Evolutionary conservation across 129 eudicot genomes (phyloP).

Genomic region (Flaveria ramosissima): DNA sequence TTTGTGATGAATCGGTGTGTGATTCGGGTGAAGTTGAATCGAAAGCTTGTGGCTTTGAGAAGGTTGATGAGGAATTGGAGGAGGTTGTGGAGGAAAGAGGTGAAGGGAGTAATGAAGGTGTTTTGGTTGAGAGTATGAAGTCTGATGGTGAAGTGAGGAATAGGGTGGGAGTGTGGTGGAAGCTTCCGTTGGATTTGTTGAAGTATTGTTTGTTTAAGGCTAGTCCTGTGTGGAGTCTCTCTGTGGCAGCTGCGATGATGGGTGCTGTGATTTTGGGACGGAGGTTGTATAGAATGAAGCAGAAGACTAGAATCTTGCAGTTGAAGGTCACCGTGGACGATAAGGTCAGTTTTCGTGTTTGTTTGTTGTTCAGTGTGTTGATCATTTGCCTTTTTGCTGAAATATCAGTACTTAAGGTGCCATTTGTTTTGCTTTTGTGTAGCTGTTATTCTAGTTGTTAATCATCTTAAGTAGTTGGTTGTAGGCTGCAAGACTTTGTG

Average conservation of each 20-base stretch:
- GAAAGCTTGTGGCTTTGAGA: conserved; percentile 7
- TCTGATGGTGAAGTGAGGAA: conserved; percentile 33
- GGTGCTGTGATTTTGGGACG: conserved; percentile 79
- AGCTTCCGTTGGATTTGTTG: conserved; percentile 77
- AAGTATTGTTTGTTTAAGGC: conserved; percentile 65
- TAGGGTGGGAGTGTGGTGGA: conserved; percentile 79
- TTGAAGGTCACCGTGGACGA: conserved; percentile 74
- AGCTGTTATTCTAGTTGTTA: no score
- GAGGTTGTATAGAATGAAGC: conserved; percentile 70
- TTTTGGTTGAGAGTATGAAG: not conserved
- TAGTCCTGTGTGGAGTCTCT: conserved; percentile 82
- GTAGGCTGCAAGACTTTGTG: no score
- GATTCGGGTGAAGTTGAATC: conserved; percentile 42
- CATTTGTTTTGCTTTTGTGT: not conserved
- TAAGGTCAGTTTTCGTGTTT: conserved; percentile 56
- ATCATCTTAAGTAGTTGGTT: no score
- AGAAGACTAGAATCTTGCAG: conserved; percentile 58
- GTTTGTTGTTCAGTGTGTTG: not conserved
- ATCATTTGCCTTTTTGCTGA: no score
- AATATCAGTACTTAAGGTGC: not conserved
- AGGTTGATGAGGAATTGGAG: conserved; percentile 8
- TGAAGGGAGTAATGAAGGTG: not conserved
- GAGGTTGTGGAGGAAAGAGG: conserved; percentile 26
- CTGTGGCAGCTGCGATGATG: conserved; percentile 86
- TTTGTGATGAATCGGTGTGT: conserved; percentile 18